These are phyloP conservation scores for Leccinum fibrillosum DNA, from an alignment of 768 basidiomycete genomes.

Conservation along the genomic window DNA sequence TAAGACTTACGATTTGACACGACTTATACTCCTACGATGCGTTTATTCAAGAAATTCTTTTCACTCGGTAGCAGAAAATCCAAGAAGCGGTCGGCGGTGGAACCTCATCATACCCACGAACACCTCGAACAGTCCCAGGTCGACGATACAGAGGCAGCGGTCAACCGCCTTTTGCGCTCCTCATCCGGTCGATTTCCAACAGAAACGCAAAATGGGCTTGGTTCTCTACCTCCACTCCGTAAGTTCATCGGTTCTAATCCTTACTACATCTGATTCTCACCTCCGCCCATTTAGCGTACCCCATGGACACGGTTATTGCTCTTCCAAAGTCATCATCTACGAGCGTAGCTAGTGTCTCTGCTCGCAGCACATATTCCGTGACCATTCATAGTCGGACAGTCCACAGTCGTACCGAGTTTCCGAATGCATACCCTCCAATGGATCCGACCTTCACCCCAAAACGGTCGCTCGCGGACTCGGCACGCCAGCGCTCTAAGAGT, in stretches of 20 bases:
- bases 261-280: not conserved
- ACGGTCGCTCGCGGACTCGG: conserved; percentile 27
- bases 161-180: conserved; percentile 59
- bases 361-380: conserved; percentile 66
- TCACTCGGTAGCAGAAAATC: conserved; percentile 65
- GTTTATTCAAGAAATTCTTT: conserved; percentile 67
- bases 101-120: conserved; percentile 20
- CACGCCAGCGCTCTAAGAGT: conserved; percentile 30
- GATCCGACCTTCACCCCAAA: conserved; percentile 25
- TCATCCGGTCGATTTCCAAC: conserved; percentile 66
- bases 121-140: conserved; percentile 21
- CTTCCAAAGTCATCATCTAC: conserved; percentile 48
- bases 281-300: conserved; percentile 48
- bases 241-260: conserved; percentile 30
- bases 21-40: conserved; percentile 42
- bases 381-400: conserved; percentile 64
- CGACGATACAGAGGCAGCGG: conserved; percentile 45
- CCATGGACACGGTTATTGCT: conserved; percentile 56
- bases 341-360: conserved; percentile 52
- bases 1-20: conserved; percentile 27
- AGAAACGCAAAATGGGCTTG: conserved; percentile 53
- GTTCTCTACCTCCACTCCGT: conserved; percentile 68
- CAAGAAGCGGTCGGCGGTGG: conserved; percentile 39
- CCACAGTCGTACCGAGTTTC: conserved; percentile 62
- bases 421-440: conserved; percentile 52